Evolutionary conservation across 805 yeast genomes (phyloP).

Genomic region (Cyberlindnera samutprakarnensis): DNA sequence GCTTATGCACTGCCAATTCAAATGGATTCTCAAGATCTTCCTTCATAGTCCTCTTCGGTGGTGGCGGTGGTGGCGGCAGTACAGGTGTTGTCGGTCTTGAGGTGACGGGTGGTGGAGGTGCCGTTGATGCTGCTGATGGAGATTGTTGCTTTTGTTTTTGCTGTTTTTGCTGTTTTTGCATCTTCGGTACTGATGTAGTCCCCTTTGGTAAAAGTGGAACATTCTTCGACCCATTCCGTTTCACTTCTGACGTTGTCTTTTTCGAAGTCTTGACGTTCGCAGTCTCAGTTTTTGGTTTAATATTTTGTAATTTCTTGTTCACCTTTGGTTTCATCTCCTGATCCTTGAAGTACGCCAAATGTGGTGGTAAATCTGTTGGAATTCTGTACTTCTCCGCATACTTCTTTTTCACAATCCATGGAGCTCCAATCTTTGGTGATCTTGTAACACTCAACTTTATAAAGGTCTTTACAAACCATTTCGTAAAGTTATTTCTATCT

Average conservation of each 20-base stretch:
- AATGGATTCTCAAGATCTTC: conserved; percentile 18
- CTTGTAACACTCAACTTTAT: conserved; percentile 58
- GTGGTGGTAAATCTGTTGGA: conserved; percentile 49
- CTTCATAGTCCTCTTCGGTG: conserved; percentile 13
- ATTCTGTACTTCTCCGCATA: conserved; percentile 67
- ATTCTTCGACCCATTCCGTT: conserved; percentile 2
- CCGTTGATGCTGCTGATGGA: too few species aligned
- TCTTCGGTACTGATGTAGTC: too few species aligned
- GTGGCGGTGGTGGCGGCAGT: conserved; percentile 9
- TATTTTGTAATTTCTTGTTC: conserved; percentile 3
- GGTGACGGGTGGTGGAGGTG: too few species aligned
- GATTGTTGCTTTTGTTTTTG: conserved; percentile 7
- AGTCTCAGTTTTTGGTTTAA: conserved; percentile 8
- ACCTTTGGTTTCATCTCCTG: conserved; percentile 16
- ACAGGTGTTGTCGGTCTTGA: conserved; percentile 1
- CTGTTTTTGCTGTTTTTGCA: too few species aligned
- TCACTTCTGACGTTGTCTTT: conserved; percentile 5
- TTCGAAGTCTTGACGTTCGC: conserved; percentile 1
- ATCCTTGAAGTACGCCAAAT: conserved; percentile 29
- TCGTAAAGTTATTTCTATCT: conserved; percentile 83
- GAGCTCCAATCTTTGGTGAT: conserved; percentile 84
- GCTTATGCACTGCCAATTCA: conserved; percentile 12
- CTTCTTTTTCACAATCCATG: conserved; percentile 85
- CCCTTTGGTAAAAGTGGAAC: conserved; percentile 2
- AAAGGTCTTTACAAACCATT: conserved; percentile 85